Percentiles rank a stretch among this genome's conserved stretches.
phyloP scores from a whole-genome alignment of 2,329 filamentous ascomycete genomes.

The Grosmannia serpens region DNA sequence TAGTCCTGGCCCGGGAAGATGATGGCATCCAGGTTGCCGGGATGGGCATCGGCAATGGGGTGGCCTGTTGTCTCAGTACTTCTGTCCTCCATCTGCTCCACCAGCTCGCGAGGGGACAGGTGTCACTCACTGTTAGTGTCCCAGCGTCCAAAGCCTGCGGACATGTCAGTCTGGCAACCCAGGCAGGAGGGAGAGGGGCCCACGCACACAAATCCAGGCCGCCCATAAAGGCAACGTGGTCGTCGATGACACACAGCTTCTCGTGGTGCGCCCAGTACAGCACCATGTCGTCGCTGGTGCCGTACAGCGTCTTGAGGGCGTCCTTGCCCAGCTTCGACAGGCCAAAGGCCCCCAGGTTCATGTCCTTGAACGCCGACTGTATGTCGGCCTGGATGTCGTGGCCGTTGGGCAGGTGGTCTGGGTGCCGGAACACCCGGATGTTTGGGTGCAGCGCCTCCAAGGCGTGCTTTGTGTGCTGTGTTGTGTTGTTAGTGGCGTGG shows the following conservation, averaged over 20 bases:
- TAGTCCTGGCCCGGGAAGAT: constrained; percentile 87
- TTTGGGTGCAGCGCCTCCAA: constrained; percentile 71
- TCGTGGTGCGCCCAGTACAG: constrained; percentile 92
- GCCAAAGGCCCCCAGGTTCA: constrained; percentile 36
- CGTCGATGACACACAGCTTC: constrained; percentile 76
- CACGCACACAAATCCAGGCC: constrained; percentile 66
- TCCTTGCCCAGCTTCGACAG: constrained; percentile 59
- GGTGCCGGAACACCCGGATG: constrained; percentile 81
- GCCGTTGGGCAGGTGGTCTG: constrained; percentile 71
- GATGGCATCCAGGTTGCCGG: constrained; percentile 60
- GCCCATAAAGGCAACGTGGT: constrained; percentile 77
- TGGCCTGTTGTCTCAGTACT: constrained; percentile 35
- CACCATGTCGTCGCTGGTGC: constrained; percentile 68
- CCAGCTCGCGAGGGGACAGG: too few relatives aligned
- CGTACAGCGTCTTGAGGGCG: constrained; percentile 68
- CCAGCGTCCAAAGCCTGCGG: constrained; percentile 65
- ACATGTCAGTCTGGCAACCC: constrained; percentile 9
- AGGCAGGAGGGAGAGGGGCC: too few relatives aligned
- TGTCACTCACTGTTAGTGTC: constrained; percentile 57
- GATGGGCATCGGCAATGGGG: constrained; percentile 73
- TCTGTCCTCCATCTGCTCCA: background rate
- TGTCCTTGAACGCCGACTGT: constrained; percentile 43
- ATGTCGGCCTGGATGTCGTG: constrained; percentile 58
- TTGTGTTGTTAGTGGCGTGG: background rate
- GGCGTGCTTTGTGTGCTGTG: constrained; percentile 63